Percentiles rank a stretch among this genome's conserved stretches.
Evolutionary conservation across 495 filamentous ascomycete genomes (phyloP).

Genomic region (Hypoxylon perforatum): DNA sequence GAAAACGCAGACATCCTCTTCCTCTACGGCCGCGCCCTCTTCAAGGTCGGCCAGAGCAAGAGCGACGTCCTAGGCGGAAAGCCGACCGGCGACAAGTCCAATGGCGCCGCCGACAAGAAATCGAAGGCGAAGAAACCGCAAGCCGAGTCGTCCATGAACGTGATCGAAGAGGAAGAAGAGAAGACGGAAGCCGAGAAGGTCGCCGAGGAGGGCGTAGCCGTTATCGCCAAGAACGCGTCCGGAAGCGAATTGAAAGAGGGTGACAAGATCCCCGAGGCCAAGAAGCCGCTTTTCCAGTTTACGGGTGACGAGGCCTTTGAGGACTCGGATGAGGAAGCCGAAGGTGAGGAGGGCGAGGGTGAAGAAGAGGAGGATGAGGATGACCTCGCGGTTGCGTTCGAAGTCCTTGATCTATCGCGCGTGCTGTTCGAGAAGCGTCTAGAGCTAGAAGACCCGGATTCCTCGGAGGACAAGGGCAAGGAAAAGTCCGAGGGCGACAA

Average conservation of each 20-base stretch:
- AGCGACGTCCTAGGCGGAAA: constrained; percentile 92
- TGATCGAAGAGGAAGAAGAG: constrained; percentile 44
- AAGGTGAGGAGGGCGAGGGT: constrained; percentile 54
- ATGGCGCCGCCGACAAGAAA: constrained; percentile 51
- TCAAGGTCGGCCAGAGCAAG: constrained; percentile 91
- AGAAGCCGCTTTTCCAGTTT: constrained; percentile 87
- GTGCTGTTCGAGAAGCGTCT: constrained; percentile 73
- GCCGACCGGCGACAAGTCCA: constrained; percentile 69
- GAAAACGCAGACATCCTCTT: constrained; percentile 94
- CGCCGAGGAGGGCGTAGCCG: constrained; percentile 57
- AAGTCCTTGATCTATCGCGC: constrained; percentile 90
- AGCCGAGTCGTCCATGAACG: constrained; percentile 29
- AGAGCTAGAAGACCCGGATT: constrained; percentile 51
- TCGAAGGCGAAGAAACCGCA: constrained; percentile 50
- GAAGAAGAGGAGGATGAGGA: constrained; percentile 82
- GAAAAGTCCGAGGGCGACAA: constrained; percentile 57
- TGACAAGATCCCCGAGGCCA: constrained; percentile 52
- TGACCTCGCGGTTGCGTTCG: constrained; percentile 88
- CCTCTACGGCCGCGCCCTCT: constrained; percentile 90
- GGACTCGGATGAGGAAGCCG: constrained; percentile 74
- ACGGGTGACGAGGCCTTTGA: constrained; percentile 94
- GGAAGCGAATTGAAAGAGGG: constrained; percentile 33
- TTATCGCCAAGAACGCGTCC: constrained; percentile 52
- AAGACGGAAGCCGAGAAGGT: constrained; percentile 63
- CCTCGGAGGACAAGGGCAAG: constrained; percentile 62